These are phyloP conservation scores for Ogataea dorogensis DNA, from an alignment of 805 yeast species.

Conservation along the genomic window DNA sequence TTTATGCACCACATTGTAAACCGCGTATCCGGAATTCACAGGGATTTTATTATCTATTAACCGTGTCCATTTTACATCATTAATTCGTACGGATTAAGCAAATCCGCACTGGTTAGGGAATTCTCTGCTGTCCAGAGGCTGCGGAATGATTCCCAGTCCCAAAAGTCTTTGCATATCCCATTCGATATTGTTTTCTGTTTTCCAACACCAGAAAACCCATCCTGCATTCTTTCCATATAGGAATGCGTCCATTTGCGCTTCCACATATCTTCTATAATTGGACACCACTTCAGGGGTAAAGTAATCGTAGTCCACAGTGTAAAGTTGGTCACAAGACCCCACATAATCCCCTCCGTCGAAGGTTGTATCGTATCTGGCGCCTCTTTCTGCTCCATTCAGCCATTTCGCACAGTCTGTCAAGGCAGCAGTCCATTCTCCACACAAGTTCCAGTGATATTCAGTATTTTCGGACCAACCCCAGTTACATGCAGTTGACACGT, in stretches of 20 bases:
- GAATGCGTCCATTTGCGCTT: constrained; percentile 88
- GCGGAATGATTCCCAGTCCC: constrained; percentile 68
- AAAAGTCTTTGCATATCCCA: constrained; percentile 77
- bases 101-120: constrained; percentile 34
- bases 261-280: constrained; percentile 68
- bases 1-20: neutral
- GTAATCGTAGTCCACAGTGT: constrained; percentile 36
- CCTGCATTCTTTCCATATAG: constrained; percentile 55
- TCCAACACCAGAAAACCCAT: constrained; percentile 95
- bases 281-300: constrained; percentile 61
- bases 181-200: constrained; percentile 77
- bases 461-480: constrained; percentile 37
- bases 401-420: constrained; percentile 87
- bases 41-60: constrained; percentile 1
- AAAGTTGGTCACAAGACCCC: constrained; percentile 63
- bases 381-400: constrained; percentile 84
- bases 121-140: constrained; percentile 51
- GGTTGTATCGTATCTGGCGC: constrained; percentile 76
- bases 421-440: constrained; percentile 92
- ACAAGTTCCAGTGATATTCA: constrained; percentile 71
- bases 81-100: constrained; percentile 2
- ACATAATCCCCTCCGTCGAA: constrained; percentile 39
- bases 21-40: constrained; percentile 5
- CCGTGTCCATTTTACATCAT: neutral
- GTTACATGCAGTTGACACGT: constrained; percentile 55